These are phyloP conservation scores for Diplodia scrobiculata DNA, from an alignment of 2,329 filamentous ascomycete genomes.

Conservation along the genomic window DNA sequence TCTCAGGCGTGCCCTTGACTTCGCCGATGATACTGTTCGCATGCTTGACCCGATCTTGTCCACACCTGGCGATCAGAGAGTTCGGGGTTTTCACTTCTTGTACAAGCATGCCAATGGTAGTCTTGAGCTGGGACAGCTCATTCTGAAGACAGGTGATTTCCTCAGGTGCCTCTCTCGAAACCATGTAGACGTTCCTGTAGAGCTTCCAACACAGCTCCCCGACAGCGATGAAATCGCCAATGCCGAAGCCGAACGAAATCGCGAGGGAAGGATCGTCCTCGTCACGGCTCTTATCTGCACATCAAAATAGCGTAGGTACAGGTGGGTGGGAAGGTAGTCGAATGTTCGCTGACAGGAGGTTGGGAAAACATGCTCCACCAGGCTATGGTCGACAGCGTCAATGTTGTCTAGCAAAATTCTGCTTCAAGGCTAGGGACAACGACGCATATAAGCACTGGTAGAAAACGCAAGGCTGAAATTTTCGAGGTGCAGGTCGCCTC, in stretches of 20 bases:
- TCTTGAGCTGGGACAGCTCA: background rate
- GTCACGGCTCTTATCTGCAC: background rate
- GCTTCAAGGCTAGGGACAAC: background rate
- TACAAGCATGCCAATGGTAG: background rate
- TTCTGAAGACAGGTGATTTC: background rate
- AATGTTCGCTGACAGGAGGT: background rate
- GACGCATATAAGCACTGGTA: background rate
- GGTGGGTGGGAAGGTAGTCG: background rate
- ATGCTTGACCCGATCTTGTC: background rate
- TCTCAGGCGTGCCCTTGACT: background rate
- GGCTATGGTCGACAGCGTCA: background rate
- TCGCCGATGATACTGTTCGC: background rate
- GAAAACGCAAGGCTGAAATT: background rate
- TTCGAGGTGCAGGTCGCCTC: background rate
- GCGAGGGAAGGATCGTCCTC: background rate
- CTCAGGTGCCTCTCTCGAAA: background rate
- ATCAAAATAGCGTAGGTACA: background rate
- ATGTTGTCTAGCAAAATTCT: background rate
- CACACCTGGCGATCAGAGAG: background rate
- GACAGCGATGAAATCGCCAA: background rate
- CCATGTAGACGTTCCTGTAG: background rate
- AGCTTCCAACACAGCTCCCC: background rate
- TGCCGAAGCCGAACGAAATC: background rate
- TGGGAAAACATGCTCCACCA: background rate
- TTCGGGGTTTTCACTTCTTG: background rate